These are phyloP conservation scores for Suhomyces bolitotheri DNA, from an alignment of 1,139 yeast species.

Conservation along the genomic window DNA sequence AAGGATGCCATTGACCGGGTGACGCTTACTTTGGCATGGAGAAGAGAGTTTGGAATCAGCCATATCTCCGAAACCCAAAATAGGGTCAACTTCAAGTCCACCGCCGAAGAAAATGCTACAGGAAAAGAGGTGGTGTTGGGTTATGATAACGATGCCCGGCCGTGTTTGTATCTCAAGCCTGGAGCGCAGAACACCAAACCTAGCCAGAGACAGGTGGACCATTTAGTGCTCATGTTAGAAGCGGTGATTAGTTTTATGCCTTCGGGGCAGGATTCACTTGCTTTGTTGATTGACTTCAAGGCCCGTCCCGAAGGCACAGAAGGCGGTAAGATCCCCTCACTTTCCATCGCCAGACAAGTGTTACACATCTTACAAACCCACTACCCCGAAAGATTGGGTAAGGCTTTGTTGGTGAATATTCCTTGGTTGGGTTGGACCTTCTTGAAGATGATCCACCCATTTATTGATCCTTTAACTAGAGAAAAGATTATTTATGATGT, in stretches of 20 bases:
- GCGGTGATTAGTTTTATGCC: slow-evolving; percentile 51
- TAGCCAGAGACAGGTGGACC: slow-evolving; percentile 46
- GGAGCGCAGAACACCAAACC: slow-evolving; percentile 52
- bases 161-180: slow-evolving; percentile 50
- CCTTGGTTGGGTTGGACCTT: slow-evolving; percentile 94
- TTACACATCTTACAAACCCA: slow-evolving; percentile 88
- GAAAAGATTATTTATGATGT: slow-evolving; percentile 90
- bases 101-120: slow-evolving; percentile 43
- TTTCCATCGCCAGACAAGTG: slow-evolving; percentile 78
- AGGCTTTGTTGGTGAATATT: slow-evolving; percentile 84
- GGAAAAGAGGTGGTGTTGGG: slow-evolving; percentile 52
- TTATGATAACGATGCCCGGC: slow-evolving; percentile 48
- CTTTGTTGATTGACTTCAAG: slow-evolving; percentile 49
- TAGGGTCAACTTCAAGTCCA: slow-evolving; percentile 33
- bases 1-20: slow-evolving; percentile 44
- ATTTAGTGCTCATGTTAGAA: slow-evolving; percentile 52
- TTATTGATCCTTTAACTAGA: slow-evolving; percentile 90
- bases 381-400: slow-evolving; percentile 93
- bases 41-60: slow-evolving; percentile 47
- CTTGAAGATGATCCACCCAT: slow-evolving; percentile 85
- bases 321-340: slow-evolving; percentile 76
- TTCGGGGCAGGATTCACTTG: slow-evolving; percentile 49
- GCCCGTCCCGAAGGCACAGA: slow-evolving; percentile 47
- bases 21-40: slow-evolving; percentile 47
- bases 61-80: slow-evolving; percentile 35